Base-by-base conservation (phyloP, 2,329 filamentous ascomycete species). In the Fusarium foetens region DNA sequence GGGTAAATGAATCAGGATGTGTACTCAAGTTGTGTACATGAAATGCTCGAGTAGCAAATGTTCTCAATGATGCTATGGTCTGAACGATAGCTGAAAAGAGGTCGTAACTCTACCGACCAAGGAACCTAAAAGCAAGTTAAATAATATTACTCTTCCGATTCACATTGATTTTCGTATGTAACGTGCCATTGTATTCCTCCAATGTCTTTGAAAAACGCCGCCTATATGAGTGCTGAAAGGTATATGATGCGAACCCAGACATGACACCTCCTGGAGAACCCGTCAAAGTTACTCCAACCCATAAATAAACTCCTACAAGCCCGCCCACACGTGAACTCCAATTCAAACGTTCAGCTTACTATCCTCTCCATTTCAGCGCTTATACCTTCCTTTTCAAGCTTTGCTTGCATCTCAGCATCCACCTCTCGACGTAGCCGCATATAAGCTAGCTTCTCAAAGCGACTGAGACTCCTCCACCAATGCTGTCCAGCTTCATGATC, bases 401-500 rank as follows among this genome's bases (percentile, higher is more conserved):
- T 85, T 35, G 77, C 80, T 62, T 80, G 84, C 80, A 82, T 81
- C 75, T 90, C 88, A 4, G 83, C 81, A 54, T 91, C 89, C 12
- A 83, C 82, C 74, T 90, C 94, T 66, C 91, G 88, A 80, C 92
- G 91, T 53, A 97, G 90, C 53, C 95, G 88, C 73, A 92, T 91
- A 77, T 92, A 97, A 6, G 93, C 95, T 71, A 97, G 83, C 82
- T 95, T 97, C 75, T 95, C 92, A 79, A 98, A 99, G 48, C 94
- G 87, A 64, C 94, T 96, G 53, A 99, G 84, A 35, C 90, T 90
- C 72, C 88, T 90, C 94, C 95, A 99, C 87, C 96, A 98, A 82
- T 98, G 94, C 77, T 94, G 89, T 4, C 96, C 96, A 14, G 94
- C 96, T 78, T 97, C 93, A 81, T 99, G 95, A 63, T 92, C 91